These are phyloP conservation scores for Herpetospermum pedunculosum DNA, from an alignment of 306 rosid species.

Conservation along the genomic window DNA sequence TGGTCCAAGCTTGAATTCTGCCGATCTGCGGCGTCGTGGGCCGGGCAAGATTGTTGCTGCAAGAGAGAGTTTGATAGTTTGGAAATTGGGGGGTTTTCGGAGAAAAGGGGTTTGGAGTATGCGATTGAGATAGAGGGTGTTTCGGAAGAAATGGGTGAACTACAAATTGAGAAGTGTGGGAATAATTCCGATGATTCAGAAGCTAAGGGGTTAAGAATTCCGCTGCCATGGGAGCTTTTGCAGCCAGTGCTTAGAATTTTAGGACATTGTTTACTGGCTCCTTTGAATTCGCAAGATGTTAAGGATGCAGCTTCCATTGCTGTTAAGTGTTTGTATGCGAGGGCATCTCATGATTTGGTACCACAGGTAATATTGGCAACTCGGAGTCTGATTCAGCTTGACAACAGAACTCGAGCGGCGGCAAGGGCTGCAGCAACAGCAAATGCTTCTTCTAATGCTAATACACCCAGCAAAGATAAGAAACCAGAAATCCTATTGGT, in stretches of 20 bases:
- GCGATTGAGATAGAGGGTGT: constrained; percentile 31
- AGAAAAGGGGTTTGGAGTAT: constrained; percentile 13
- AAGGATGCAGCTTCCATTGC: constrained; percentile 62
- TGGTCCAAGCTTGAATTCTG: constrained; percentile 91
- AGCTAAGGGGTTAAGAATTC: constrained; percentile 52
- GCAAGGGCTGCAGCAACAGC: constrained; percentile 24
- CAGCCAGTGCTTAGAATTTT: constrained; percentile 74
- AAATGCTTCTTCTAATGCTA: constrained; percentile 47
- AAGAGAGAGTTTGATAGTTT: constrained; percentile 29
- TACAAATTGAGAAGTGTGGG: constrained; percentile 29
- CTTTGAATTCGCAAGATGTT: constrained; percentile 64
- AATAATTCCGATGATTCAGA: constrained; percentile 12
- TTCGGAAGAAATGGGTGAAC: constrained; percentile 25
- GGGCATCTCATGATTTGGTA: constrained; percentile 82
- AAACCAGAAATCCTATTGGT: constrained; percentile 81
- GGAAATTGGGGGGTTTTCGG: constrained; percentile 19
- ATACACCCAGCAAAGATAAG: constrained; percentile 75
- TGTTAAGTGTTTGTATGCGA: constrained; percentile 55
- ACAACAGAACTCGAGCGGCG: constrained; percentile 41
- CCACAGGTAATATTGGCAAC: constrained; percentile 87
- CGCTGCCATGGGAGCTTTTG: constrained; percentile 88
- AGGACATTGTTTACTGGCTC: constrained; percentile 86
- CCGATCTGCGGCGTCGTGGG: constrained; percentile 56
- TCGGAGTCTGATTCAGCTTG: constrained; percentile 82
- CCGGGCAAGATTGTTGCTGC: constrained; percentile 78